Evolutionary conservation across 2,329 filamentous ascomycete genomes (phyloP).

Genomic region (Thelonectria olida): DNA sequence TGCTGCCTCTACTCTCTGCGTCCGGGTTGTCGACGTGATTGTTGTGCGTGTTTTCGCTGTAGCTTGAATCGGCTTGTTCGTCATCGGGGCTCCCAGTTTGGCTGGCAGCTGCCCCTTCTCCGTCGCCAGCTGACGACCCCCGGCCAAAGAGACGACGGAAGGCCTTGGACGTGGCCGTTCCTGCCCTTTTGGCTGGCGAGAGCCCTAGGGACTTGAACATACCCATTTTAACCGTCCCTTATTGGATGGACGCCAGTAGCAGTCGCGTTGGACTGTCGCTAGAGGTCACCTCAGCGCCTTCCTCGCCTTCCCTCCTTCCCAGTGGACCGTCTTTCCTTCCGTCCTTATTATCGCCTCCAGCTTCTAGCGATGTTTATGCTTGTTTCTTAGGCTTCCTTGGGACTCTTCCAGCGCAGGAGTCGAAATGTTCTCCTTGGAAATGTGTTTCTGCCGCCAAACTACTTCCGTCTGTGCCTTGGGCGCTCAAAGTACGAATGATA

Average conservation of each 20-base stretch:
- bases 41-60: conserved; percentile 3
- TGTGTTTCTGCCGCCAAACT: neutral
- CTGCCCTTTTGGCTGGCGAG: conserved; percentile 37
- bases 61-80: conserved; percentile 21
- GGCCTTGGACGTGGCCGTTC: conserved; percentile 34
- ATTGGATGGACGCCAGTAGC: neutral
- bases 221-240: conserved; percentile 28
- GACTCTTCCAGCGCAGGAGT: neutral
- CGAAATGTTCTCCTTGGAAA: neutral
- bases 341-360: neutral
- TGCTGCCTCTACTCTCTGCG: conserved; percentile 15
- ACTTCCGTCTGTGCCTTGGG: neutral
- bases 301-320: neutral
- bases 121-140: conserved; percentile 35
- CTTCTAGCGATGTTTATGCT: neutral
- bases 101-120: conserved; percentile 23
- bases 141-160: conserved; percentile 45
- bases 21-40: conserved; percentile 19
- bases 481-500: neutral
- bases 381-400: too few species aligned
- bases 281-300: neutral
- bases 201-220: conserved; percentile 29
- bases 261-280: neutral
- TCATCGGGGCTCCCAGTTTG: conserved; percentile 10
- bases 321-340: neutral